Base-by-base conservation (phyloP, 805 yeast species). In the Aciculoconidium aculeatum region DNA sequence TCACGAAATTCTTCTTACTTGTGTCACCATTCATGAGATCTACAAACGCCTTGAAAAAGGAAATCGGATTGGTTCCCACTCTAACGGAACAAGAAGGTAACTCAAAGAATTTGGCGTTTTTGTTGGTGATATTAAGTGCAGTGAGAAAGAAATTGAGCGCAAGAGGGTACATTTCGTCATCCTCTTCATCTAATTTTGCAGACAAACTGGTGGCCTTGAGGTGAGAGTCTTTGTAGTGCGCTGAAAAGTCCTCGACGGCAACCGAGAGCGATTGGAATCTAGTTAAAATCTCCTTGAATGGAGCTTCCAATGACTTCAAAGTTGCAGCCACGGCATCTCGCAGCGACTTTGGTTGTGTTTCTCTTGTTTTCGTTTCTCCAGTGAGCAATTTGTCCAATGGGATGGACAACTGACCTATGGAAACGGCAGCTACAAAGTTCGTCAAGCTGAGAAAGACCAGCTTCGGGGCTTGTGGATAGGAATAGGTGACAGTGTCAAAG, bases 1-100 rank as follows among this genome's bases (percentile, higher is more conserved):
- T 41, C 18, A 46, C 32, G 16, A 34, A 30, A 27, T 33, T 37
- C 7, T 35, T 17, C 7, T 39, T 27, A 4, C 25, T 24, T 1
- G 44, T 23, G 11, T 28, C 17, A 17, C 31, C 33, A 2, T 30
- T 21, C 15, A 44, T 21, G 4, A 35, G 30, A 20, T 44, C 41
- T 3, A 40, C 27, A 4, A 48, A 14, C 4, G 34, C 59, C 18
- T 44, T 37, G 5, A 53, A 32, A 30, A 48, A 13, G 39, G 55
- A 37, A 2, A 43, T 44, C 34, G 40, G 45, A 41, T 46, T 51
- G 37, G 37, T 40, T 23, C 28, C 40, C 4, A 42, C 32, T 20
- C 42, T 32, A 35, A 55, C 40, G 1, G 66, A 46, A 9, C 53
- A 51, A 3, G 67, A 52, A 1, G 67, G 68, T 6, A 63, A 27